A percentile compares a stretch with the other conserved stretches of the same genome.
Evolutionary conservation across 164 flowering plant species (phyloP).

Genomic region (Hamamelis virginiana): DNA sequence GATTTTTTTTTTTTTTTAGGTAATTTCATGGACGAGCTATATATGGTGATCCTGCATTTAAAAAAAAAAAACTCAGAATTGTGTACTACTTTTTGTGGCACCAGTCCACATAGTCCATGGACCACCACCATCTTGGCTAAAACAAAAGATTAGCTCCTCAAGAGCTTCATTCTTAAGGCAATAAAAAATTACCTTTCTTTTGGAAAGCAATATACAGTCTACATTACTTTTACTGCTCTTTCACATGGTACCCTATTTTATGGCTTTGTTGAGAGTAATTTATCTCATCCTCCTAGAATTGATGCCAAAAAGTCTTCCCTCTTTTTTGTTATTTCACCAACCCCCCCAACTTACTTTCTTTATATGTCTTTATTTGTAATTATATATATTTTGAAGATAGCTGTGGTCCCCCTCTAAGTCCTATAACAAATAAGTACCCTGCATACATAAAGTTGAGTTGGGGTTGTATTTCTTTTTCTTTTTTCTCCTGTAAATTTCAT

Average conservation of each 20-base stretch:
- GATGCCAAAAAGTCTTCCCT: conserved; percentile 16
- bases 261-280: neutral
- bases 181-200: conserved; percentile 13
- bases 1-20: no score
- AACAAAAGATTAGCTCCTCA: neutral
- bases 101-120: conserved; percentile 4
- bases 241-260: conserved; percentile 20
- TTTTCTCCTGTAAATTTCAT: no score
- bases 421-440: no score
- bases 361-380: neutral
- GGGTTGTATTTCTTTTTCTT: no score
- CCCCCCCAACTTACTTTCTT: neutral
- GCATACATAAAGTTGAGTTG: no score
- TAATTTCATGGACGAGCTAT: no score
- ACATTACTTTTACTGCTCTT: conserved; percentile 17
- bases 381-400: neutral
- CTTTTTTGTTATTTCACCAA: conserved; percentile 15
- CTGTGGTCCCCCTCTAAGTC: neutral
- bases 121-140: neutral
- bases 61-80: no score
- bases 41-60: no score
- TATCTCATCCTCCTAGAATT: neutral
- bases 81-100: no score
- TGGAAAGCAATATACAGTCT: conserved; percentile 15
- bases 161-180: neutral